Conservation (phyloP, 495 filamentous ascomycete species). For the Aspergillus homomorphus region DNA sequence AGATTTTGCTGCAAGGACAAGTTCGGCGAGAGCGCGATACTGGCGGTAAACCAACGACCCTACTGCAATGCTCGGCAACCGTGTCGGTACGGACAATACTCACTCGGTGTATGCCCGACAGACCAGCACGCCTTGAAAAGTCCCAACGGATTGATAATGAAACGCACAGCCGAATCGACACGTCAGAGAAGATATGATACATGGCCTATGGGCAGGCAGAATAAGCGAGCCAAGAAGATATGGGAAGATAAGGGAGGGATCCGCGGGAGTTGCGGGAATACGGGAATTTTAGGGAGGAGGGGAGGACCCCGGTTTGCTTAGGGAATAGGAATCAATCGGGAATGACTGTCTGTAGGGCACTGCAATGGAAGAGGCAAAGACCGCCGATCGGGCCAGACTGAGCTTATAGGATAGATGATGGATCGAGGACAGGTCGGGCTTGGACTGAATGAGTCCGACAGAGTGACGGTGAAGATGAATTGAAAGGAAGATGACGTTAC, state of each 20-base stretch:
- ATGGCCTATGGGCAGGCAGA: neutral
- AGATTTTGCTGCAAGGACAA: too few relatives aligned
- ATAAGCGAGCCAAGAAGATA: neutral
- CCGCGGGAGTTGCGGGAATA: neutral
- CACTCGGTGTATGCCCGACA: slow-evolving; percentile 1
- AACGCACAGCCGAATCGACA: too few relatives aligned
- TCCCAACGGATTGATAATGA: neutral
- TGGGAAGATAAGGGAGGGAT: neutral
- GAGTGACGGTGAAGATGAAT: too few relatives aligned
- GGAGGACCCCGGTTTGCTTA: neutral
- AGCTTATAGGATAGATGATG: too few relatives aligned
- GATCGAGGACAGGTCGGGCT: too few relatives aligned
- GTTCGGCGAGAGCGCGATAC: too few relatives aligned
- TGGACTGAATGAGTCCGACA: too few relatives aligned
- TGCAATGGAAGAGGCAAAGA: neutral
- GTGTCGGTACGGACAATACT: neutral
- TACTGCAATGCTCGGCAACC: too few relatives aligned
- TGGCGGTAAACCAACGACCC: too few relatives aligned
- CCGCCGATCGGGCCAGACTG: neutral
- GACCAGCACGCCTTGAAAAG: neutral
- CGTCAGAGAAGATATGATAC: neutral
- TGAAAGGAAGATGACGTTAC: too few relatives aligned
- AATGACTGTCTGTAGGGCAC: neutral
- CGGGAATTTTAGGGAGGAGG: neutral
- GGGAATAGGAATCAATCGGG: neutral